Evolutionary conservation across 2,329 filamentous ascomycete species (phyloP).

Genomic region (Aspergillus neoniger): DNA sequence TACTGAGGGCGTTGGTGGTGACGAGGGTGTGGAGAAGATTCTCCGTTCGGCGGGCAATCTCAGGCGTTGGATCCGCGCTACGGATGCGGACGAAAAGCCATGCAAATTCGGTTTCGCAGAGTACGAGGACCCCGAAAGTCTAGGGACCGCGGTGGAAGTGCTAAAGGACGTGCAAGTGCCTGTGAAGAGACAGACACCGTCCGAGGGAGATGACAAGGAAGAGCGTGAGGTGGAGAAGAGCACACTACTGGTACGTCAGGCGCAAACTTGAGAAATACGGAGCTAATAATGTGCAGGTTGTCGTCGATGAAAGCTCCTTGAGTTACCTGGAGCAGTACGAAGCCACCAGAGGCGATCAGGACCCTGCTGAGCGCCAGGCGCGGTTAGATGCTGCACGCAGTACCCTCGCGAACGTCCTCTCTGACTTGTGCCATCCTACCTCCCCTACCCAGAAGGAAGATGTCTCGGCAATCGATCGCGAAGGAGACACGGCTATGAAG

Average conservation of each 20-base stretch:
- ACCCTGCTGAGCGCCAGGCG: constrained; percentile 63
- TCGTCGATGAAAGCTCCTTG: constrained; percentile 78
- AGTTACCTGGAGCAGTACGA: constrained; percentile 85
- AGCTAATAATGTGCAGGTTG: constrained; percentile 46
- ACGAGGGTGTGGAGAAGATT: constrained; percentile 77
- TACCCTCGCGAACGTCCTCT: constrained; percentile 67
- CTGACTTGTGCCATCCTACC: constrained; percentile 70
- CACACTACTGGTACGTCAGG: constrained; percentile 60
- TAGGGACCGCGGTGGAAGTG: constrained; percentile 81
- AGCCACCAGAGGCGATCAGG: constrained; percentile 64
- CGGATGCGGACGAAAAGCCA: constrained; percentile 76
- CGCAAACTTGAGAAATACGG: background rate
- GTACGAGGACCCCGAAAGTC: constrained; percentile 86
- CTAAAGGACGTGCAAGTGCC: constrained; percentile 82
- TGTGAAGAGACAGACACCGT: constrained; percentile 66
- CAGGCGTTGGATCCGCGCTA: constrained; percentile 79
- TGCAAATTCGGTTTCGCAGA: constrained; percentile 93
- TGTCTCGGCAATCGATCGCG: constrained; percentile 56
- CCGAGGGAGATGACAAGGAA: constrained; percentile 45
- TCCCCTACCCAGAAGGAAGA: constrained; percentile 49
- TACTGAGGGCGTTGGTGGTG: constrained; percentile 73
- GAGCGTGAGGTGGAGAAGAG: constrained; percentile 64
- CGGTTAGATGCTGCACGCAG: constrained; percentile 69
- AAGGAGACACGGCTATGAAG: constrained; percentile 71
- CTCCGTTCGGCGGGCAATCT: constrained; percentile 75